These are phyloP conservation scores for Penicillium sumatraense DNA, from an alignment of 2,329 filamentous ascomycete genomes.

Conservation along the genomic window DNA sequence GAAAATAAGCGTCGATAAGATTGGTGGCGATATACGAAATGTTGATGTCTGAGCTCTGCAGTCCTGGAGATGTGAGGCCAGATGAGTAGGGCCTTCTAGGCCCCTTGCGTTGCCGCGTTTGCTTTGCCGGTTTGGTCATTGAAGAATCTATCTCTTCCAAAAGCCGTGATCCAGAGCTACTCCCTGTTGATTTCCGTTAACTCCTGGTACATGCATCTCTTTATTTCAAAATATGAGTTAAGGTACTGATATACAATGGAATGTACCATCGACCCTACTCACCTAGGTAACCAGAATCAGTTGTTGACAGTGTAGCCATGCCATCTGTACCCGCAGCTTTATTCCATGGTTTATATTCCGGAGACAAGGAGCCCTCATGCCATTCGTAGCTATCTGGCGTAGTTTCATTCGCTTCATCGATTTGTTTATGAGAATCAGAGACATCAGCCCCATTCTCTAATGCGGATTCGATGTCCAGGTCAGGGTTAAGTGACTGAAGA, in stretches of 20 bases:
- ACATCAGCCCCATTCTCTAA: slow-evolving; percentile 4
- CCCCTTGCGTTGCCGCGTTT: background rate
- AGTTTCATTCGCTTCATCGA: background rate
- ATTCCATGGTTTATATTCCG: background rate
- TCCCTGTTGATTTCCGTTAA: background rate
- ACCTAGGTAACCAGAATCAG: slow-evolving; percentile 11
- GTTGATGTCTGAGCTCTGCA: background rate
- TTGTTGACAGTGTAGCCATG: slow-evolving; percentile 8
- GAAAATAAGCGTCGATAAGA: slow-evolving; percentile 33
- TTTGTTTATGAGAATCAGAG: background rate
- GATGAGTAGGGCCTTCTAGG: background rate
- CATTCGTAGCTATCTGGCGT: slow-evolving; percentile 10
- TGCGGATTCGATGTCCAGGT: slow-evolving; percentile 8
- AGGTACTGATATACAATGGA: no score
- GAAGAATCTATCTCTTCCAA: slow-evolving; percentile 7
- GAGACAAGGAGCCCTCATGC: slow-evolving; percentile 7
- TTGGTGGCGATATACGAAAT: background rate
- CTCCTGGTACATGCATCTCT: no score
- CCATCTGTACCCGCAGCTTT: slow-evolving; percentile 2
- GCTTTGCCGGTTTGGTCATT: background rate
- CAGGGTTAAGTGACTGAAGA: slow-evolving; percentile 7
- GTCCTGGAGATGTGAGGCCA: background rate
- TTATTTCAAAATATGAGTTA: no score
- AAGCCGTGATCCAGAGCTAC: slow-evolving; percentile 9
- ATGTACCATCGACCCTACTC: background rate